These are phyloP conservation scores for Guyanaporus albipodus DNA, from an alignment of 768 basidiomycete genomes.

Conservation along the genomic window DNA sequence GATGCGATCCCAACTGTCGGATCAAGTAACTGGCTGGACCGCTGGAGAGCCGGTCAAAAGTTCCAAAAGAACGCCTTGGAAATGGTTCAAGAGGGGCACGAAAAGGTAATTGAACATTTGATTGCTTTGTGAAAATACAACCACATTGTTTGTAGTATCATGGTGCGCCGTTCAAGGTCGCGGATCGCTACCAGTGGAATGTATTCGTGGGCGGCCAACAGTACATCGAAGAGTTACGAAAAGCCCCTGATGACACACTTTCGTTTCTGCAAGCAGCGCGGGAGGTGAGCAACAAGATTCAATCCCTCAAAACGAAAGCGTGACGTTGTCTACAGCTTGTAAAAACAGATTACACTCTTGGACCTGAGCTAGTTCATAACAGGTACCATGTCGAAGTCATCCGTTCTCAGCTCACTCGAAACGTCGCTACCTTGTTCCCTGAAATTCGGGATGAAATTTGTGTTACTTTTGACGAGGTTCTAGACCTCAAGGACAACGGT, in stretches of 20 bases:
- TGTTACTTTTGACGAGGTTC: conserved; percentile 36
- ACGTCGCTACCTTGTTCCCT: conserved; percentile 35
- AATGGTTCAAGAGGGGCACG: conserved; percentile 32
- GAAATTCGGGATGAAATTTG: conserved; percentile 44
- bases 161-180: conserved; percentile 29
- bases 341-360: conserved; percentile 37
- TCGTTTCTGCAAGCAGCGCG: conserved; percentile 29
- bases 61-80: conserved; percentile 18
- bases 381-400: conserved; percentile 31
- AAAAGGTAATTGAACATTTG: conserved; percentile 25
- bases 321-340: no score
- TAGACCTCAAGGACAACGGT: conserved; percentile 25
- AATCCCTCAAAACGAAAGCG: neutral
- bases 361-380: conserved; percentile 26
- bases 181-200: conserved; percentile 34
- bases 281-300: neutral
- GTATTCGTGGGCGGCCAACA: conserved; percentile 33
- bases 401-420: conserved; percentile 34
- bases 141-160: conserved; percentile 23
- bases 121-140: neutral
- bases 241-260: conserved; percentile 37
- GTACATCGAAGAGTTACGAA: conserved; percentile 39
- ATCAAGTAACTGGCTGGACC: conserved; percentile 23
- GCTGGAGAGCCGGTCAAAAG: conserved; percentile 23
- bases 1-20: conserved; percentile 35